Base-by-base conservation (phyloP, 1,284 basidiomycete genomes). In the Peniophora sp. region DNA sequence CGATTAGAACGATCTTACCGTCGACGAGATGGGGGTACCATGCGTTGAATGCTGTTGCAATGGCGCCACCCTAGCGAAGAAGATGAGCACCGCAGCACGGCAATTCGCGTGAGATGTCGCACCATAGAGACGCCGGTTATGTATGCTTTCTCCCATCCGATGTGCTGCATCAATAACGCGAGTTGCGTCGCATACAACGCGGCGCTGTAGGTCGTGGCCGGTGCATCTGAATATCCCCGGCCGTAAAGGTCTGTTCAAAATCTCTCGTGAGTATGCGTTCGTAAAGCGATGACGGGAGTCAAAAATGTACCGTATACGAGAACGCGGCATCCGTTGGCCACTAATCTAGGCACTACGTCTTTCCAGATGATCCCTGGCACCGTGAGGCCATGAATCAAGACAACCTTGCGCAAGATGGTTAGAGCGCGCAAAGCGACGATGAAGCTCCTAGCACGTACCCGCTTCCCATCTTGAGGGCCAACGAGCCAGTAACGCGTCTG, bases 241-340 rank as follows among this genome's bases (percentile, higher is more conserved):
- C 87, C 88, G 54, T 88, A 89, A 12, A 90, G 69, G 66, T 90
- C 87, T 88, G 12, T 12, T n/a, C n/a, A n/a, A n/a, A n/a, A n/a
- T n/a, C n/a, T n/a, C n/a, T n/a, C n/a, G n/a, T n/a, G n/a, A n/a
- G n/a, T n/a, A n/a, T n/a, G n/a, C n/a, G n/a, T n/a, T n/a, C n/a
- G n/a, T n/a, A n/a, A n/a, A 22, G 42, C 10, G 14, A 47, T 22
- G n/a, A 15, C 36, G 43, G 27, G 35, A 44, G 24, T 8, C 20
- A 5, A 46, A 46, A 36, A 57, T 62, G 47, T 48, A 85, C 85
- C 86, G 57, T 87, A 90, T 5, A 88, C 69, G 22, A 90, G 71
- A 49, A 90, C 80, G 50, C 83, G 81, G 68, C 78, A 85, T n/a
- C 86, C 86, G 53, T 67, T 70, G 9, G 73, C 66, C 14, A 76